Evolutionary conservation across 2,329 filamentous ascomycete species (phyloP).

Genomic region (Raffaelea deltoideospora): DNA sequence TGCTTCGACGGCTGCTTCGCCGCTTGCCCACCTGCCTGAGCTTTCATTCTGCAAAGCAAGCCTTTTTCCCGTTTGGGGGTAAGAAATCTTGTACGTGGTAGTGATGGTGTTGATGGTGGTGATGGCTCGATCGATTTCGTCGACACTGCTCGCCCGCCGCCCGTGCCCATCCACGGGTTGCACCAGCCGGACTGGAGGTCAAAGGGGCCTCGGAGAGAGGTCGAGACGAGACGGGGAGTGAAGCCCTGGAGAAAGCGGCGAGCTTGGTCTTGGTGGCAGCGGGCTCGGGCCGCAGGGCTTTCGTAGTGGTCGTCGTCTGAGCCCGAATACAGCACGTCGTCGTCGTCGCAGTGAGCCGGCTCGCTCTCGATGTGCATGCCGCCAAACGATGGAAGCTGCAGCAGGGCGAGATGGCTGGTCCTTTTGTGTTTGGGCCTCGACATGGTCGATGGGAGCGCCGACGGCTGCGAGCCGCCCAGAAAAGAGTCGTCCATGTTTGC

Average conservation of each 20-base stretch:
- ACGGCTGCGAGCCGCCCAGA: too few species aligned
- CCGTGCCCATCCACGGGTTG: slow-evolving; percentile 33
- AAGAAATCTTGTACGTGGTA: too few species aligned
- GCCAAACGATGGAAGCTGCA: slow-evolving; percentile 3
- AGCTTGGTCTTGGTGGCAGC: slow-evolving; percentile 44
- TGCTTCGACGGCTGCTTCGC: too few species aligned
- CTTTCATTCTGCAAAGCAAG: too few species aligned
- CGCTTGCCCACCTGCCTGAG: too few species aligned
- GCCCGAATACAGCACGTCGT: slow-evolving; percentile 38
- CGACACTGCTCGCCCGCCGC: neutral
- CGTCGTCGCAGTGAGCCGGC: slow-evolving; percentile 20
- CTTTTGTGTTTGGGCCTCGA: neutral
- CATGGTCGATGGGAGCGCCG: too few species aligned
- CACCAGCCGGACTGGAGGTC: slow-evolving; percentile 30
- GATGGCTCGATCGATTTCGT: too few species aligned
- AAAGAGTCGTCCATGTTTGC: too few species aligned
- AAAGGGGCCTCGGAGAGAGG: slow-evolving; percentile 48
- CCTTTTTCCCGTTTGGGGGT: too few species aligned
- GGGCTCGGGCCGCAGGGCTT: slow-evolving; percentile 26
- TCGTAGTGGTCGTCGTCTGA: slow-evolving; percentile 42
- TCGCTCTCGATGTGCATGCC: slow-evolving; percentile 14
- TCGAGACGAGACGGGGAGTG: slow-evolving; percentile 41
- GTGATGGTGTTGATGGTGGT: too few species aligned
- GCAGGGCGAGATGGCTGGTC: neutral
- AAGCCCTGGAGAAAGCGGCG: slow-evolving; percentile 41